These are phyloP conservation scores for Ustilago hordei DNA, from an alignment of 1,284 basidiomycete species.

Conservation along the genomic window DNA sequence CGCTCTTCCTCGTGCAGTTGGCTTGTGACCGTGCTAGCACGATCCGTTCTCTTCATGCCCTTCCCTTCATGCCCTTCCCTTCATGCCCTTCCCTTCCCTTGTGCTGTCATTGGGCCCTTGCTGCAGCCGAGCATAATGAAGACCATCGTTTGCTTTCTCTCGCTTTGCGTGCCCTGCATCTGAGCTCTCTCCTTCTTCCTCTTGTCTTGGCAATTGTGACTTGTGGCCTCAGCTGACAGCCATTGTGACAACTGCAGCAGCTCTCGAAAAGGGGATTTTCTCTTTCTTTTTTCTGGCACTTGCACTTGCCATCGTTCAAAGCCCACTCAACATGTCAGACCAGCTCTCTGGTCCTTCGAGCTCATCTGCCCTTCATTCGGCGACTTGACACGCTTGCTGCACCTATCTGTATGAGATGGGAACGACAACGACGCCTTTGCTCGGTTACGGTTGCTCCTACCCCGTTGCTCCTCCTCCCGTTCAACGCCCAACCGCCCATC, in stretches of 20 bases:
- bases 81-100: constrained; percentile 10
- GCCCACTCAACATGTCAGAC: too few relatives aligned
- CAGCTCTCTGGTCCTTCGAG: too few relatives aligned
- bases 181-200: not conserved
- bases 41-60: constrained; percentile 17
- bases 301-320: too few relatives aligned
- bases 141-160: not conserved
- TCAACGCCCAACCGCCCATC: not conserved
- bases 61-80: too few relatives aligned
- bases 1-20: too few relatives aligned
- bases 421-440: not conserved
- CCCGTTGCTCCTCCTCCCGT: not conserved
- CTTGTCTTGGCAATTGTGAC: not conserved
- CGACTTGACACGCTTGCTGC: not conserved
- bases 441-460: not conserved
- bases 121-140: too few relatives aligned
- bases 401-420: constrained; percentile 10
- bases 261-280: too few relatives aligned
- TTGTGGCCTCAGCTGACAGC: constrained; percentile 1
- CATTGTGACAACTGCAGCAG: not conserved
- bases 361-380: not conserved
- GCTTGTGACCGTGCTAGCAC: not conserved
- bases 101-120: not conserved
- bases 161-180: not conserved
- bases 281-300: too few relatives aligned